Evolutionary conservation across 179 eudicot genomes (phyloP).

Genomic region (Sideroxylon spinosum): DNA sequence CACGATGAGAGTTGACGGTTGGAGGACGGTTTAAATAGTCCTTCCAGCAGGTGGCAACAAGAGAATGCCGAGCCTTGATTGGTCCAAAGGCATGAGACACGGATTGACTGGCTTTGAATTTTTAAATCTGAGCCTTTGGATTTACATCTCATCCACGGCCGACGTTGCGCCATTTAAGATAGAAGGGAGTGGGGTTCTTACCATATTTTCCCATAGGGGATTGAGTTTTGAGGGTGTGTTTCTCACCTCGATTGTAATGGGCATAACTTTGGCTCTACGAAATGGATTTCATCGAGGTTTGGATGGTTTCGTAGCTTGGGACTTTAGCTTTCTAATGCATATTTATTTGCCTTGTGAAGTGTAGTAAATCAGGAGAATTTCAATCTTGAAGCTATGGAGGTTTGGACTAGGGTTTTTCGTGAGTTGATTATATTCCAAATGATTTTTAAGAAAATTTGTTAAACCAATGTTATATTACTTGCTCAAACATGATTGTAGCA

Average conservation of each 20-base stretch:
- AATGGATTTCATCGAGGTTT: constrained; percentile 13
- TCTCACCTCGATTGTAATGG: constrained; percentile 22
- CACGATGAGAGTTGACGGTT: constrained; percentile 4
- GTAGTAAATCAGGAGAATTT: constrained; percentile 4
- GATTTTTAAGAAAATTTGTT: not conserved
- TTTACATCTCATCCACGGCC: constrained; percentile 31
- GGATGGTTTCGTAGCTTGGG: constrained; percentile 1
- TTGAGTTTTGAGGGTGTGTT: constrained; percentile 26
- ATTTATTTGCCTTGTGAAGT: not conserved
- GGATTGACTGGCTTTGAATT: constrained; percentile 20
- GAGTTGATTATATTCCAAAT: not conserved
- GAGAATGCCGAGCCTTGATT: constrained; percentile 26
- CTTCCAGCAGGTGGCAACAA: not conserved
- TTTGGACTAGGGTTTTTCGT: constrained; percentile 14
- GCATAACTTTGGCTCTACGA: constrained; percentile 12
- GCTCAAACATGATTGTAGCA: not conserved
- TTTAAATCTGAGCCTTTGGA: constrained; percentile 30
- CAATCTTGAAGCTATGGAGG: not conserved
- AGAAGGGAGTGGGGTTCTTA: not conserved
- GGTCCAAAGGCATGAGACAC: constrained; percentile 22
- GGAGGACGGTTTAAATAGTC: constrained; percentile 30
- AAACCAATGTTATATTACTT: not conserved
- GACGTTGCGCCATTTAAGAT: not conserved
- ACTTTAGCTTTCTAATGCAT: constrained; percentile 26
- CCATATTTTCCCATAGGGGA: not conserved